Evolutionary conservation across 805 yeast species (phyloP), one percentile per base, ranked within the genome.

Genomic region (Barnettozyma botsteinii): DNA sequence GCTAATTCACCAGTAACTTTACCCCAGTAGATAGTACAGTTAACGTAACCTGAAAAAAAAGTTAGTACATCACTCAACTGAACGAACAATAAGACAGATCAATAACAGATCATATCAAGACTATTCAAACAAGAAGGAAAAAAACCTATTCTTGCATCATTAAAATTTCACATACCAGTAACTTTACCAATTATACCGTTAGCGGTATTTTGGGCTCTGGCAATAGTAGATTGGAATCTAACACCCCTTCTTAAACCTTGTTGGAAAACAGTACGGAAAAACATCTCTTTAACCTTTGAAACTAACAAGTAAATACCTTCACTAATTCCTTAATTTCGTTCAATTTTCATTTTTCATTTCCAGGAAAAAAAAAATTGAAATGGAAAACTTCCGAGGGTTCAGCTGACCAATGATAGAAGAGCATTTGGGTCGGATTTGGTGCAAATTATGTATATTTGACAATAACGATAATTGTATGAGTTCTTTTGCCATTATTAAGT

Each of bases 11-110:
- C 70, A 36, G 70, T 61, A 33, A 74, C 77, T 54, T 75, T 75
- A 42, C 79, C 69, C 85, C 93, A 93, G 83, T 86, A 93, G 43
- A 85, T 63, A 43, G 89, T 71, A 47, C 70, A 55, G 66, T 81
- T 75, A 51, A 71, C 60, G 37, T 60, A 42, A 43, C 46, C 44
- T 40, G 20, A 24, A 21, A 23, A 24, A 18, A 31, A 18, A 10
- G 34, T 33, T 32, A 33, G 42, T 32, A 30, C 13, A 30, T 9
- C 11, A n/a, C 9, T 17, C 31, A 7, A 17, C 7, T 6, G 21
- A 19, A 7, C 23, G 5, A 7, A 12, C n/a, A 19, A 9, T 11
- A 12, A 19, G 8, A 12, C 23, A 18, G n/a, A 29, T 29, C 31
- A 17, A 29, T 17, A 9, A 5, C n/a, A 15, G 12, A 11, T 9